A percentile compares a stretch with the other conserved stretches of the same genome.
Conservation (phyloP, 345 rosid species). For the Aquilaria malaccensis region DNA sequence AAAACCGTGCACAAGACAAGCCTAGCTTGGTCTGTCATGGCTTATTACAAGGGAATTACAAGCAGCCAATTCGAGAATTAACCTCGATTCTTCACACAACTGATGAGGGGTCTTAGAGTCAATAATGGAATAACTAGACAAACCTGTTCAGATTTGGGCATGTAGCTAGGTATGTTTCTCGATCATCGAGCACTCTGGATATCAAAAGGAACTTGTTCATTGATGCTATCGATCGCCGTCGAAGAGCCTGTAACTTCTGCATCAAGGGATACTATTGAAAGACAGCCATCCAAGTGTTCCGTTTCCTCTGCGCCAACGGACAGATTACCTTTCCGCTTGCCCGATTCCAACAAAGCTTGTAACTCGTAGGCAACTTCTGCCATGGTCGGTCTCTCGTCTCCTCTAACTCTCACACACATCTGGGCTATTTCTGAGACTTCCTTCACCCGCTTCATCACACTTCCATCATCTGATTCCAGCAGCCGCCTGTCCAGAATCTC, state of each 20-base stretch:
- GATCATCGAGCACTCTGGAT: too few species aligned
- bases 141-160: too few species aligned
- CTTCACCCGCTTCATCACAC: constrained; percentile 1
- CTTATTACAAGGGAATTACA: too few species aligned
- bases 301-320: background rate
- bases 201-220: too few species aligned
- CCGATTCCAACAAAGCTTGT: constrained; percentile 10
- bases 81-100: too few species aligned
- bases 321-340: background rate
- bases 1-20: too few species aligned
- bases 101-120: too few species aligned
- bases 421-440: constrained; percentile 6
- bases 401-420: background rate
- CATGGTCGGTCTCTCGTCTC: constrained; percentile 36
- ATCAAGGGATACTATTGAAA: too few species aligned
- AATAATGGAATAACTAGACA: too few species aligned
- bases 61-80: too few species aligned
- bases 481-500: background rate
- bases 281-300: background rate
- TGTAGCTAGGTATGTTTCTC: too few species aligned
- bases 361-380: constrained; percentile 27
- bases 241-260: background rate
- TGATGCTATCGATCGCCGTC: background rate
- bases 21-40: too few species aligned
- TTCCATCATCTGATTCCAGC: background rate